Base-by-base conservation (phyloP, 2,329 filamentous ascomycete species). In the Helminthosporium solani region DNA sequence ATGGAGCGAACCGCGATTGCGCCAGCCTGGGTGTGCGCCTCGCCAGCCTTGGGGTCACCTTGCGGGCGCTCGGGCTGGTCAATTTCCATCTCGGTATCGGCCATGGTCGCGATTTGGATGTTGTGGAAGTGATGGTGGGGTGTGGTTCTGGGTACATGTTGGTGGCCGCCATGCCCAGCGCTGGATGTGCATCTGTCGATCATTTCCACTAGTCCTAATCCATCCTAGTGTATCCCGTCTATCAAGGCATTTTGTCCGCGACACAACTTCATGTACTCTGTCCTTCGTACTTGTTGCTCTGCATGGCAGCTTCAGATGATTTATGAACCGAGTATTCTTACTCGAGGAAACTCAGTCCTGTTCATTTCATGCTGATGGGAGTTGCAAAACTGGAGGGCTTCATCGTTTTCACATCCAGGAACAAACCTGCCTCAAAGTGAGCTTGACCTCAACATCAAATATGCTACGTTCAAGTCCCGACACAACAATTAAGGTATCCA, bases 1-100 rank as follows among this genome's bases (percentile, higher is more conserved):
- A 94, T 91, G 44, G 86, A 90, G 61, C 88, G 87, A 49, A 94
- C 88, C 19, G 88, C 88, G 1, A 85, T 89, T 44, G 88, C 88
- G 66, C 87, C 86, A 30, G 80, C 77, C 60, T 82, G 80, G 6
- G 88, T 91, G 62, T 83, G 83, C 78, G 89, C 86, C 63, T 86
- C 83, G 60, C 76, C 74, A 53, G 81, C 75, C 61, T 81, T 80
- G 58, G 73, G 68, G 49, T 76, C 73, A 44, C 71, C 62, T 44
- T 68, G 59, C 38, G 67, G 46, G 58, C 37, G 35, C 56, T 74
- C 72, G n/a, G 62, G 58, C 46, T 60, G 66, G 50, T 70, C 67
- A 33, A 76, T 58, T 12, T 76, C 74, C 74, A 76, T 76, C 60
- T 73, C 70, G 6, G 61, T 52, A 57, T 75, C 74, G 47, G 73